These are phyloP conservation scores for Paecilomyces variotii DNA, from an alignment of 2,329 filamentous ascomycete genomes.

Conservation along the genomic window DNA sequence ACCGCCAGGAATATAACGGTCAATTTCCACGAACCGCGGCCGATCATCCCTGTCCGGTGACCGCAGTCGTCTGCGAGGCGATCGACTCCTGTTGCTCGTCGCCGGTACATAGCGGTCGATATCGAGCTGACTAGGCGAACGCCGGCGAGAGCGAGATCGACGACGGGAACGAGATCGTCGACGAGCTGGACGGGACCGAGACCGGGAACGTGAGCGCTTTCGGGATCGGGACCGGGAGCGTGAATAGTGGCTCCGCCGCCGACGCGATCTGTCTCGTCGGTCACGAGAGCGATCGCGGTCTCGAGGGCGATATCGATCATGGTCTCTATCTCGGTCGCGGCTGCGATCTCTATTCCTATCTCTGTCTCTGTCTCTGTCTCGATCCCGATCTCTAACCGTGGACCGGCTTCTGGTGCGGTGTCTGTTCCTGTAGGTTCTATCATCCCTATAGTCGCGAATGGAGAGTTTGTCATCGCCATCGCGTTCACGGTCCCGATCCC, in stretches of 20 bases:
- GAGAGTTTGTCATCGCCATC: constrained; percentile 23
- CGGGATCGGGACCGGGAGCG: constrained; percentile 11
- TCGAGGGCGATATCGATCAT: constrained; percentile 1
- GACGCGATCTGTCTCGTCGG: background rate
- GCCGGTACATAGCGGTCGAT: constrained; percentile 38
- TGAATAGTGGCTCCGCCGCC: constrained; percentile 10
- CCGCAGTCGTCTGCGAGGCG: constrained; percentile 30
- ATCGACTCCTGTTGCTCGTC: constrained; percentile 33
- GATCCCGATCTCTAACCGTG: constrained; percentile 16
- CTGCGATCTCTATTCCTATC: constrained; percentile 19
- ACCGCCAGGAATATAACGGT: constrained; percentile 37
- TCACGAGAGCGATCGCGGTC: background rate
- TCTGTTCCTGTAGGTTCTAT: constrained; percentile 22
- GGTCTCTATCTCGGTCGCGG: constrained; percentile 11
- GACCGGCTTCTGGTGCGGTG: constrained; percentile 30
- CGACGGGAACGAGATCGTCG: constrained; percentile 26
- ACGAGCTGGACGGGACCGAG: constrained; percentile 10
- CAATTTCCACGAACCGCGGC: constrained; percentile 30
- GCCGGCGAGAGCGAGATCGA: constrained; percentile 19
- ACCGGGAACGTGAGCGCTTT: constrained; percentile 14
- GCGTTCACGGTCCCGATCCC: constrained; percentile 22
- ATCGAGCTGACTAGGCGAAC: constrained; percentile 26
- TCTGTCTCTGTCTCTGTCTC: constrained; percentile 17
- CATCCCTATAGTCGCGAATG: constrained; percentile 21
- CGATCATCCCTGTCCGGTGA: constrained; percentile 27